Evolutionary conservation across 352 stramenopile genomes (phyloP).

Genomic region (Pythium utonaiense): DNA sequence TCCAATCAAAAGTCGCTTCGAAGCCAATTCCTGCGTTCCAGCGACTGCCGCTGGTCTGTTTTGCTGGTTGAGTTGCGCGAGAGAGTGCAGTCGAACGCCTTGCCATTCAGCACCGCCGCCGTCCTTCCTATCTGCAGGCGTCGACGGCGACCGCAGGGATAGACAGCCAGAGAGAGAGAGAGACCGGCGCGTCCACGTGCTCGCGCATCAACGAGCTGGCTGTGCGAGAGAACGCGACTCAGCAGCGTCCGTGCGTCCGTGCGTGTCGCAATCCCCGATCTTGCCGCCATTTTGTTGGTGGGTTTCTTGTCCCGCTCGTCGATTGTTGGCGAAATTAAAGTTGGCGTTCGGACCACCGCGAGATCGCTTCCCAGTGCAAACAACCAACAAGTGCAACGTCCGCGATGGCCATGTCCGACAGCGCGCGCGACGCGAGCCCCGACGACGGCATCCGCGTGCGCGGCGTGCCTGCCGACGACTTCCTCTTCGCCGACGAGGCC

Average conservation of each 20-base stretch:
- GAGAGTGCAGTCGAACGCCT: conserved; percentile 10
- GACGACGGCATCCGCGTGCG: conserved; percentile 32
- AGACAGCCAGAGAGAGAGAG: background rate
- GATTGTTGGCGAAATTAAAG: background rate
- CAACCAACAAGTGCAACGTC: background rate
- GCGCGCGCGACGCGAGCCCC: conserved; percentile 29
- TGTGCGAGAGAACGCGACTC: background rate
- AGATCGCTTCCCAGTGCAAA: background rate
- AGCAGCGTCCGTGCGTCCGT: background rate
- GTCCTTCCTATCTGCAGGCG: background rate
- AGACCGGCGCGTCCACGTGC: background rate
- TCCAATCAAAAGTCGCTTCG: conserved; percentile 5
- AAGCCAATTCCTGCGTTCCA: conserved; percentile 23
- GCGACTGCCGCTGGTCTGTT: conserved; percentile 11
- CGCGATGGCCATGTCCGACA: conserved; percentile 42
- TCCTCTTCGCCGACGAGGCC: conserved; percentile 19
- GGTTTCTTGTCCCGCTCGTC: background rate
- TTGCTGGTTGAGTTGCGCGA: conserved; percentile 14
- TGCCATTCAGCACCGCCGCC: background rate
- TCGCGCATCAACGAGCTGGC: background rate
- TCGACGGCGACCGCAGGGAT: background rate
- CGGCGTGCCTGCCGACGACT: conserved; percentile 16
- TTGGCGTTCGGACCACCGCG: too few species aligned
- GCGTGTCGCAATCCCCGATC: background rate
- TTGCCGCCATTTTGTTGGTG: background rate